Evolutionary conservation across 1,139 yeast species (phyloP).

Genomic region (Pichia sp.): DNA sequence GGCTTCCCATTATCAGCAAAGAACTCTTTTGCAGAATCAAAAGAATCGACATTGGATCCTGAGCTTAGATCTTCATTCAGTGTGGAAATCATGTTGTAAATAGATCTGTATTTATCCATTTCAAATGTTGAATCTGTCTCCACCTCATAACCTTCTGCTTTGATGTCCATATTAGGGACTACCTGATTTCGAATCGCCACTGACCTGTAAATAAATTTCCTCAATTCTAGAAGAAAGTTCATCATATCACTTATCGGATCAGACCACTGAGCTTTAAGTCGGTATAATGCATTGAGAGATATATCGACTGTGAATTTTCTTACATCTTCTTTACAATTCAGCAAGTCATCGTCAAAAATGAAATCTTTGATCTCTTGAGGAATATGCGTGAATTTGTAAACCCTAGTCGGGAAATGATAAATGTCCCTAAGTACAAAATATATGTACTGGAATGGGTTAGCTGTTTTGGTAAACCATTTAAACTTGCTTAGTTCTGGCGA

Average conservation of each 20-base stretch:
- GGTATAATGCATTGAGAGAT: slow-evolving; percentile 4
- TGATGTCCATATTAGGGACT: neutral
- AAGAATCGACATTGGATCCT: neutral
- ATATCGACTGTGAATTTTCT: slow-evolving; percentile 16
- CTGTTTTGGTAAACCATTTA: slow-evolving; percentile 19
- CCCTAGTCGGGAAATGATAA: slow-evolving; percentile 16
- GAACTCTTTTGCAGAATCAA: neutral
- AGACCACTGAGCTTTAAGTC: slow-evolving; percentile 12
- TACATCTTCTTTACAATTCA: slow-evolving; percentile 16
- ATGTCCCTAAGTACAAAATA: slow-evolving; percentile 20
- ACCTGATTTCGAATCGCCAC: neutral
- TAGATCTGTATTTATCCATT: slow-evolving; percentile 10
- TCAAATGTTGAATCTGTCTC: slow-evolving; percentile 7
- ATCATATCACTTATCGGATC: slow-evolving; percentile 16
- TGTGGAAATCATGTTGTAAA: slow-evolving; percentile 6
- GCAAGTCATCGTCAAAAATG: slow-evolving; percentile 13
- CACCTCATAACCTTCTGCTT: neutral
- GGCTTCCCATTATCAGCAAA: neutral
- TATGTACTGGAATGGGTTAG: slow-evolving; percentile 20
- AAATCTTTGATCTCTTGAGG: slow-evolving; percentile 17
- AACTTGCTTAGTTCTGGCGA: slow-evolving; percentile 14
- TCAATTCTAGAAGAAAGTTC: slow-evolving; percentile 15
- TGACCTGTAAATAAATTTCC: slow-evolving; percentile 13
- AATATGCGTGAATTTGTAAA: slow-evolving; percentile 11
- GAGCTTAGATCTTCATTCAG: slow-evolving; percentile 5